Percentiles rank a stretch among this genome's conserved stretches.
These are phyloP conservation scores for Kwoniella dejecticola DNA, from an alignment of 768 basidiomycete genomes.

Conservation along the genomic window DNA sequence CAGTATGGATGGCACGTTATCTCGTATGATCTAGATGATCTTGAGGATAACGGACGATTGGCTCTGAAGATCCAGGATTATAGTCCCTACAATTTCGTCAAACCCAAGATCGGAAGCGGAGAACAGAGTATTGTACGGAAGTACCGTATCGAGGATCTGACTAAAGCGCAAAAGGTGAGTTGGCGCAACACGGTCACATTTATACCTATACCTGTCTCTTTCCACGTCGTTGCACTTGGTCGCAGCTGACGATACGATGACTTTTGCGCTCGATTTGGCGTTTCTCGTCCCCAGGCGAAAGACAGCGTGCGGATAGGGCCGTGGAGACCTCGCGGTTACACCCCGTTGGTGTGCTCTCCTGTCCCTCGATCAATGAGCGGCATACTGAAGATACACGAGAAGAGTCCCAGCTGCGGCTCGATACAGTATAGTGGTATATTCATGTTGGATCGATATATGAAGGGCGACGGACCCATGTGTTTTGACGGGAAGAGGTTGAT, in stretches of 20 bases:
- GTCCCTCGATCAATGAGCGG: too few relatives aligned
- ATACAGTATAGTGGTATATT: background rate
- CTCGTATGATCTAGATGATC: background rate
- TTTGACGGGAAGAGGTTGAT: background rate
- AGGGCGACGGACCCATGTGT: background rate
- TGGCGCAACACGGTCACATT: background rate
- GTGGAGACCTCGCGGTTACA: too few relatives aligned
- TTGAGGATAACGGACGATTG: background rate
- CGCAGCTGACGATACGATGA: background rate
- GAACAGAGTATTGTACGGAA: background rate
- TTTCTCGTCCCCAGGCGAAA: too few relatives aligned
- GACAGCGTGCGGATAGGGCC: too few relatives aligned
- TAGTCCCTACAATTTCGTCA: background rate
- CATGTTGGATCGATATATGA: background rate
- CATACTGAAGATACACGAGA: too few relatives aligned
- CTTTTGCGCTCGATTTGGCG: too few relatives aligned
- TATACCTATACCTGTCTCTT: background rate
- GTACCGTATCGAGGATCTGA: background rate
- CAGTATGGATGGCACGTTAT: background rate
- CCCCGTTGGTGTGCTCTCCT: too few relatives aligned
- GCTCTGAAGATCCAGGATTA: background rate
- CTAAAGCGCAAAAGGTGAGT: background rate
- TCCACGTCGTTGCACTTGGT: background rate
- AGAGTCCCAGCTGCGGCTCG: background rate
- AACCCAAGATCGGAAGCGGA: background rate